Base-by-base conservation (phyloP, 345 rosid genomes). In the Geranium rotundifolium region DNA sequence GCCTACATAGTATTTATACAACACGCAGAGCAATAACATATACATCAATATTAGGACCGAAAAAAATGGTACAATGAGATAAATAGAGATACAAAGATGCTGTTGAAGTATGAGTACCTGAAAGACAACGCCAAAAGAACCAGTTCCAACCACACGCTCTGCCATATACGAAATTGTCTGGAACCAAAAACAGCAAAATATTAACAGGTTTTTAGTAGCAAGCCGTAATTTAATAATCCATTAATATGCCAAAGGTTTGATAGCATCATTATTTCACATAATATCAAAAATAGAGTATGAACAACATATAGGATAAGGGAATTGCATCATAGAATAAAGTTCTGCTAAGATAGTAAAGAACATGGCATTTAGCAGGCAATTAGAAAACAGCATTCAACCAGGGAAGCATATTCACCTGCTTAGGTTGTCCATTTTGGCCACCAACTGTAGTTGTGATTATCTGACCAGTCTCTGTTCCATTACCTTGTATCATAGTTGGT, bases 91-190 rank as follows among this genome's bases (percentile, higher is more conserved):
- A 23, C 19, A 9, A 20, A 58, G 54, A 19, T 23, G 52, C 37
- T 62, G 27, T 54, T 15, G 54, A 20, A 23, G 65, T 69, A 17
- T 64, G 63, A 57, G 5, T 69, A 88, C 95, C 91, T 91, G 91
- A 74, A 81, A 88, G 65, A 90, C 97, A 69, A 90, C 93, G 65
- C 97, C 97, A 76, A 90, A 90, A 7, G 97, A 88, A 61, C 97
- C 97, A 3, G 89, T 76, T 16, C 97, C 97, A 64, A 90, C 84
- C 60, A 85, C 90, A 57, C 85, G 89, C 70, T 90, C 97, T 63
- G 90, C 92, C 95, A 76, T 80, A 59, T 78, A 90, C 14, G 97
- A 85, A 58, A 84, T 62, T 54, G 84, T 81, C 97, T 90, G 80
- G 41, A 64, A 63, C 17, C 71, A 73, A 69, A 63, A 1, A 46